These are phyloP conservation scores for Neurospora sp. DNA, from an alignment of 2,329 filamentous ascomycete genomes.

Conservation along the genomic window DNA sequence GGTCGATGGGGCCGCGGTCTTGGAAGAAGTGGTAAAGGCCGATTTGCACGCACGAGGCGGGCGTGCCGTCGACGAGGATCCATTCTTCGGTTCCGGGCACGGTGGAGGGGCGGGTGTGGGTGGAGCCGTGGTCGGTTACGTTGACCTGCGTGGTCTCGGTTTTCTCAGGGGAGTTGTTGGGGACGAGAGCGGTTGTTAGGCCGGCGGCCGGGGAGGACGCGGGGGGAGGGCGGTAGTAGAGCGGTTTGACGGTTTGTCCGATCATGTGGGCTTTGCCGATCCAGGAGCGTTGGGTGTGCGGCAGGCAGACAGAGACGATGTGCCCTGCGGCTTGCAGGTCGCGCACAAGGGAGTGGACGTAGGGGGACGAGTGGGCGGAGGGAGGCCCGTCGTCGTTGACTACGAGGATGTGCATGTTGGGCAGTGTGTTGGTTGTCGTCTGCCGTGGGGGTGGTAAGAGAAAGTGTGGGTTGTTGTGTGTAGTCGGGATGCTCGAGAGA, in stretches of 20 bases:
- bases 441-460: background rate
- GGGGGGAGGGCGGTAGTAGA: conserved; percentile 61
- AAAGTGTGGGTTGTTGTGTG: background rate
- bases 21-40: conserved; percentile 72
- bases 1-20: conserved; percentile 60
- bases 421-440: background rate
- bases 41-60: conserved; percentile 73
- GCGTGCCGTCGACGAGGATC: conserved; percentile 73
- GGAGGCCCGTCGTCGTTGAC: conserved; percentile 78
- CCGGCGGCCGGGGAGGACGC: conserved; percentile 24
- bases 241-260: conserved; percentile 73
- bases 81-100: conserved; percentile 57
- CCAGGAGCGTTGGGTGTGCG: conserved; percentile 89
- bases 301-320: conserved; percentile 82
- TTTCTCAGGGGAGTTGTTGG: background rate
- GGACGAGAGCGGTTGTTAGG: conserved; percentile 16
- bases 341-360: conserved; percentile 65
- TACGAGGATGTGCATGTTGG: conserved; percentile 52
- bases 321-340: conserved; percentile 68
- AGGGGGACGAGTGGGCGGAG: conserved; percentile 67
- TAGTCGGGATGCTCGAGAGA: background rate
- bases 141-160: conserved; percentile 23
- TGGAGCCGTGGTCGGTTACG: conserved; percentile 49
- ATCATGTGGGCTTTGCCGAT: conserved; percentile 98
- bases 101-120: conserved; percentile 44